Base-by-base conservation (phyloP, 1,284 basidiomycete genomes). In the Apiotrichum siamense region DNA sequence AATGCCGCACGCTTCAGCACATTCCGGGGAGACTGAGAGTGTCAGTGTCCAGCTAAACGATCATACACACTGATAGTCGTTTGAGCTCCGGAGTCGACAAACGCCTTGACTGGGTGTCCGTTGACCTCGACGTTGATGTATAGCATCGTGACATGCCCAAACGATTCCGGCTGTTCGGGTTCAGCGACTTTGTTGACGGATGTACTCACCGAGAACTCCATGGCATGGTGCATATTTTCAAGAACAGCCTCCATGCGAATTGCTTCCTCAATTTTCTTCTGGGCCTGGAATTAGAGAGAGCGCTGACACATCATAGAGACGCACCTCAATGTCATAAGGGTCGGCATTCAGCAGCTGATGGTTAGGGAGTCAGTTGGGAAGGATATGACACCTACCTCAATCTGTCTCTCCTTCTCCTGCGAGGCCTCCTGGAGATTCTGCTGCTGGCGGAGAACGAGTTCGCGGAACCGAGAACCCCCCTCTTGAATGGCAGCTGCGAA, bases 21-120 rank as follows among this genome's bases (percentile, higher is more conserved):
- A 92, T 54, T 89, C 88, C 0, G 96, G 93, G 53, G 87, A 93
- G 83, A 97, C 91, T 93, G 59, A 7, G 35, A 21, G 10, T 40
- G 41, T 17, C 31, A 49, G 26, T 10, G 15, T 2, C 18, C 7
- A 18, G 17, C 21, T n/a, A 10, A 12, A 23, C 11, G n/a, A 20
- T 40, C 24, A 9, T 17, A 77, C 87, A 69, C 59, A 93, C 90
- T 96, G 75, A 97, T 97, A 0, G 94, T 97, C 49, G 85, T 83
- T 63, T 98, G 96, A 3, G 96, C 94, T 24, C 94, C 94, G 59
- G 90, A 94, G 69, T 98, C 94, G 23, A 98, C 96, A 66, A 98
- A 98, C 0, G 96, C 96, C 70, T 93, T 96, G 32, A 97, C 83
- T 1, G 85, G 84, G 47, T 81, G 80, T 0, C 87, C 87, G 64